These are phyloP conservation scores for Aspergillus baeticus DNA, from an alignment of 495 filamentous ascomycete genomes.

Conservation along the genomic window DNA sequence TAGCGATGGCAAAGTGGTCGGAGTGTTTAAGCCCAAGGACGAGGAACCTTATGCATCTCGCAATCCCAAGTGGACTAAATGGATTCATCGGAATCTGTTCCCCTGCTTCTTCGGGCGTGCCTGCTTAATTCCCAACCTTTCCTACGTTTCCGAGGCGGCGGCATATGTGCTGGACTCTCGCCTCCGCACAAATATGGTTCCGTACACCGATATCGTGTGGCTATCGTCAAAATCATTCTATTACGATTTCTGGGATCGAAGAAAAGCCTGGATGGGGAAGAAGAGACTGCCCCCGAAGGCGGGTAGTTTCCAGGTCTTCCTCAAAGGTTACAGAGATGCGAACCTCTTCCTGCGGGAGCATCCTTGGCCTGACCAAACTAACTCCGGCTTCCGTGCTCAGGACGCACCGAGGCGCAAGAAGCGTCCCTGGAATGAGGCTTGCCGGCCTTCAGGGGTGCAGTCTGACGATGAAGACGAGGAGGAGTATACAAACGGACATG, in stretches of 20 bases:
- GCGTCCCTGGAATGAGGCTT: slow-evolving; percentile 80
- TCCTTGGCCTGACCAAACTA: slow-evolving; percentile 95
- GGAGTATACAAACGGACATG: slow-evolving; percentile 48
- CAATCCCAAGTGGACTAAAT: slow-evolving; percentile 95
- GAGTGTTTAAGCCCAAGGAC: slow-evolving; percentile 98
- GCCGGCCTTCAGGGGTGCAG: slow-evolving; percentile 66
- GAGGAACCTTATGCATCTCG: slow-evolving; percentile 94
- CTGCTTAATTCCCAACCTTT: slow-evolving; percentile 97
- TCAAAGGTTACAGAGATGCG: slow-evolving; percentile 95
- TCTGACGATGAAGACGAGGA: slow-evolving; percentile 77
- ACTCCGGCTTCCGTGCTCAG: slow-evolving; percentile 69
- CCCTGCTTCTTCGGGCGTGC: slow-evolving; percentile 95
- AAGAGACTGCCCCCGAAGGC: slow-evolving; percentile 88
- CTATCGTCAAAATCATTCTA: slow-evolving; percentile 96
- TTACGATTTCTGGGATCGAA: slow-evolving; percentile 95
- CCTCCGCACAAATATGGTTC: slow-evolving; percentile 86
- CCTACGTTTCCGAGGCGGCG: slow-evolving; percentile 96
- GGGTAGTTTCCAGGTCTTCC: slow-evolving; percentile 95
- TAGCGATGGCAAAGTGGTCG: slow-evolving; percentile 86
- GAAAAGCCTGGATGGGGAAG: slow-evolving; percentile 80
- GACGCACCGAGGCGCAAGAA: slow-evolving; percentile 69
- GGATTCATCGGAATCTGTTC: slow-evolving; percentile 91
- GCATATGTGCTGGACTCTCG: slow-evolving; percentile 92
- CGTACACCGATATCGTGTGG: slow-evolving; percentile 92
- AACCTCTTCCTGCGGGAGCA: slow-evolving; percentile 93